Conservation (phyloP, 306 rosid species). For the Medicago ruthenica region DNA sequence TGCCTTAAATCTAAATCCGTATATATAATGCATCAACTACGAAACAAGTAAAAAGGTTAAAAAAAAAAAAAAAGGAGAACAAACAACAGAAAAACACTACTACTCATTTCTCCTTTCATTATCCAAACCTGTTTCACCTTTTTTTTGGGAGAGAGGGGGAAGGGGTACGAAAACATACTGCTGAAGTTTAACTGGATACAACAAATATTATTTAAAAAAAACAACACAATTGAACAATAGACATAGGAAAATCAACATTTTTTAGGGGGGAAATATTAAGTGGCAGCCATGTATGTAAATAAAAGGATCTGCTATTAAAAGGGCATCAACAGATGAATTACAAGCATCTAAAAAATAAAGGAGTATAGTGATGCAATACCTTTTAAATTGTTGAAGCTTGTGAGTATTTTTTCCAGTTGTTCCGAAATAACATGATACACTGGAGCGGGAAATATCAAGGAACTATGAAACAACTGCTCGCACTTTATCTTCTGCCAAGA, state of each 20-base stretch:
- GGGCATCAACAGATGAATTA: constrained; percentile 16
- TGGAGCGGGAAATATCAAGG: constrained; percentile 66
- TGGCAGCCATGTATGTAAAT: constrained; percentile 23
- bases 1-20: background rate
- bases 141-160: no score
- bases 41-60: constrained; percentile 19
- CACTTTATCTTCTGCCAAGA: constrained; percentile 94
- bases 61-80: background rate
- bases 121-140: background rate
- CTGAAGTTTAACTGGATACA: constrained; percentile 15
- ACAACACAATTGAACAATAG: background rate
- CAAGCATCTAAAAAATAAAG: constrained; percentile 35
- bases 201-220: background rate
- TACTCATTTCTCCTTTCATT: background rate
- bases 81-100: background rate
- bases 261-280: background rate
- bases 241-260: background rate
- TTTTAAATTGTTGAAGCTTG: constrained; percentile 50
- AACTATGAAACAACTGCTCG: constrained; percentile 77
- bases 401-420: constrained; percentile 62
- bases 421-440: constrained; percentile 67
- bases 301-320: constrained; percentile 7
- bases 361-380: constrained; percentile 55
- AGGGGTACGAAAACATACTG: background rate
- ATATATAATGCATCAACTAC: constrained; percentile 11